Percentiles rank a stretch among this genome's conserved stretches.
phyloP scores from a whole-genome alignment of 2,329 filamentous ascomycete genomes.

The Colletotrichum salicis region DNA sequence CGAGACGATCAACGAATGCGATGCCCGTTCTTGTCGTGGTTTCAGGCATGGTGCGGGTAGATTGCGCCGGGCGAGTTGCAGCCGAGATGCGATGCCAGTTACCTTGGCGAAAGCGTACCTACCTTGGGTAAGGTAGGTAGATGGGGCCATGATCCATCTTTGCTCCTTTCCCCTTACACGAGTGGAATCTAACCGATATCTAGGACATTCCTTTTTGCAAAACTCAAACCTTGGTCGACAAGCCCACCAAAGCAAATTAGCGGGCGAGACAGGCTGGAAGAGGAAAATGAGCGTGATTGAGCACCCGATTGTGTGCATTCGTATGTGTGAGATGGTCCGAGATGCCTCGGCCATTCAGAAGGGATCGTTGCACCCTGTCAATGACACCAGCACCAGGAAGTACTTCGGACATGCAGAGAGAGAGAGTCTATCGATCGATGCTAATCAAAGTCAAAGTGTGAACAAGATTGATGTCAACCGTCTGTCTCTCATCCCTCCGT shows the following conservation, averaged over 20 bases:
- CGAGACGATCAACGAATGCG: conserved; percentile 30
- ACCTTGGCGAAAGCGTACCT: not conserved
- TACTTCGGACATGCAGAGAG: too few species aligned
- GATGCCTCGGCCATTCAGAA: conserved; percentile 5
- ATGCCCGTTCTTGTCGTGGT: conserved; percentile 24
- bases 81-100: conserved; percentile 9
- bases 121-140: not conserved
- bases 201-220: conserved; percentile 14
- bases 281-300: conserved; percentile 13
- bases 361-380: not conserved
- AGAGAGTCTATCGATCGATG: conserved; percentile 8
- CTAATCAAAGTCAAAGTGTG: conserved; percentile 10
- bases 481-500: conserved; percentile 16
- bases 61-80: conserved; percentile 1
- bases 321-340: conserved; percentile 4
- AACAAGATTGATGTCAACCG: conserved; percentile 5
- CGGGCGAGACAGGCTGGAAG: conserved; percentile 9
- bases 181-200: conserved; percentile 16
- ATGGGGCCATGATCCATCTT: conserved; percentile 3
- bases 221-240: too few species aligned
- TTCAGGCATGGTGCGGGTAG: conserved; percentile 28
- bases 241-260: conserved; percentile 8
- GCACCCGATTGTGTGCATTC: conserved; percentile 7
- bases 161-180: conserved; percentile 3
- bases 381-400: not conserved